Evolutionary conservation across 108 stramenopile species (phyloP).

Genomic region (Skeletonema costatum): DNA sequence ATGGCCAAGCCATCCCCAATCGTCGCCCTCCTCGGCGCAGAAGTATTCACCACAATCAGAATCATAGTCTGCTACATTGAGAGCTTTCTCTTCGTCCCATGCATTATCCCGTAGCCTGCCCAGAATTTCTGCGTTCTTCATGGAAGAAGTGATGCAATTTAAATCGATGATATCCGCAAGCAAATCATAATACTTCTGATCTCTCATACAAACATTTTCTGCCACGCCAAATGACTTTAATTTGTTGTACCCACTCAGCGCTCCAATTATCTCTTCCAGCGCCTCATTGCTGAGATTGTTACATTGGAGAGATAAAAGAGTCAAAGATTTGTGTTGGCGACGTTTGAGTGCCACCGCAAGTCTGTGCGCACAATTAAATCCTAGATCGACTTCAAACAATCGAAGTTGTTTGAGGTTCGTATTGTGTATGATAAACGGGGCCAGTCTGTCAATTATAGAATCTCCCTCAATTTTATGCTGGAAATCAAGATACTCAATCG

Average conservation of each 20-base stretch:
- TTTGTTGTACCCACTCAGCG: background rate
- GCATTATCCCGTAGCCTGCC: background rate
- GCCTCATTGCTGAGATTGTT: background rate
- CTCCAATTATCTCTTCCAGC: background rate
- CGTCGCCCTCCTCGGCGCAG: background rate
- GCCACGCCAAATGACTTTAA: background rate
- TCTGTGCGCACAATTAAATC: background rate
- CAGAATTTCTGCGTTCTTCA: background rate
- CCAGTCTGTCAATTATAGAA: background rate
- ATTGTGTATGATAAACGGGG: background rate
- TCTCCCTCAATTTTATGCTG: background rate
- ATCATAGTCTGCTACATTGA: background rate
- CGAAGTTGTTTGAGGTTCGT: background rate
- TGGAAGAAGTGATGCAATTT: background rate
- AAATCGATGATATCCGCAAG: constrained; percentile 2
- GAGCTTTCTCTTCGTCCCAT: background rate
- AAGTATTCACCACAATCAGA: background rate
- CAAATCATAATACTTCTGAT: background rate
- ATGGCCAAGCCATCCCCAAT: constrained; percentile 11
- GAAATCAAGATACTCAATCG: background rate
- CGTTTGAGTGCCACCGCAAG: background rate
- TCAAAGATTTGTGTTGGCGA: background rate
- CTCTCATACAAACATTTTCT: background rate
- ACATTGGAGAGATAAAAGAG: background rate
- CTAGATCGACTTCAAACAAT: background rate